Conservation (phyloP, 169 alveolate genomes). For the Eimeria zaria region DNA sequence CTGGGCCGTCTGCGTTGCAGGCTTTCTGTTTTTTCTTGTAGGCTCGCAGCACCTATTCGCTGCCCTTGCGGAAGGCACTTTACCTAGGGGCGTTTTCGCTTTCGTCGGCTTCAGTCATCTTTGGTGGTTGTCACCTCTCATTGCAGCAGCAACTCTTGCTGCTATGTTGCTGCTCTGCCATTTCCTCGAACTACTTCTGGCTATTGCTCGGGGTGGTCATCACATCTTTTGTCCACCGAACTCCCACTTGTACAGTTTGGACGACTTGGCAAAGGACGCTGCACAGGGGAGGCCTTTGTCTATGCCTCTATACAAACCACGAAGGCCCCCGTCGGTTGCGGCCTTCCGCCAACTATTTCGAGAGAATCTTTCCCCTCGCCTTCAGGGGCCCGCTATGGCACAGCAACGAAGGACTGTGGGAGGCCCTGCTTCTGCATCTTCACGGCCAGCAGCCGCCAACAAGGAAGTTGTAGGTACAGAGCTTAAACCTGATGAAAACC, state of each 20-base stretch:
- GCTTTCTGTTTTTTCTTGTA: slow-evolving; percentile 24
- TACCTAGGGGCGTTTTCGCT: slow-evolving; percentile 3
- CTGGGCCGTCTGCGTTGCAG: slow-evolving; percentile 64
- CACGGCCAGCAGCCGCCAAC: not conserved
- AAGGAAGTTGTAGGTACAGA: not conserved
- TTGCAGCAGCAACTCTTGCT: slow-evolving; percentile 41
- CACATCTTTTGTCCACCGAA: slow-evolving; percentile 68
- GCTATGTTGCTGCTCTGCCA: slow-evolving; percentile 52
- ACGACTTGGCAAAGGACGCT: slow-evolving; percentile 33
- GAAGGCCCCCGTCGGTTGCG: not conserved
- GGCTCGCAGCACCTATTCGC: slow-evolving; percentile 42
- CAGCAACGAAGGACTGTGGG: slow-evolving; percentile 73
- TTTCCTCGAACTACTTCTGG: slow-evolving; percentile 9
- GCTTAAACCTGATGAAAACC: not conserved
- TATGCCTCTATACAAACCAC: slow-evolving; percentile 31
- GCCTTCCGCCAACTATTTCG: slow-evolving; percentile 13
- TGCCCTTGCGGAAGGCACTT: slow-evolving; percentile 39
- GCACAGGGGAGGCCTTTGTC: slow-evolving; percentile 62
- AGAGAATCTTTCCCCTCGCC: slow-evolving; percentile 45
- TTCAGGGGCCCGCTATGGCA: slow-evolving; percentile 50
- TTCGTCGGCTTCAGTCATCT: slow-evolving; percentile 47
- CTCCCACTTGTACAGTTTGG: slow-evolving; percentile 55
- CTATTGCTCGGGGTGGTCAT: slow-evolving; percentile 37
- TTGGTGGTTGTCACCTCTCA: slow-evolving; percentile 43
- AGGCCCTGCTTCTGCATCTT: slow-evolving; percentile 4